A percentile compares a stretch with the other conserved stretches of the same genome.
Conservation (phyloP, 163 green algal genomes). For the Coccomyxa subellipsoidea region DNA sequence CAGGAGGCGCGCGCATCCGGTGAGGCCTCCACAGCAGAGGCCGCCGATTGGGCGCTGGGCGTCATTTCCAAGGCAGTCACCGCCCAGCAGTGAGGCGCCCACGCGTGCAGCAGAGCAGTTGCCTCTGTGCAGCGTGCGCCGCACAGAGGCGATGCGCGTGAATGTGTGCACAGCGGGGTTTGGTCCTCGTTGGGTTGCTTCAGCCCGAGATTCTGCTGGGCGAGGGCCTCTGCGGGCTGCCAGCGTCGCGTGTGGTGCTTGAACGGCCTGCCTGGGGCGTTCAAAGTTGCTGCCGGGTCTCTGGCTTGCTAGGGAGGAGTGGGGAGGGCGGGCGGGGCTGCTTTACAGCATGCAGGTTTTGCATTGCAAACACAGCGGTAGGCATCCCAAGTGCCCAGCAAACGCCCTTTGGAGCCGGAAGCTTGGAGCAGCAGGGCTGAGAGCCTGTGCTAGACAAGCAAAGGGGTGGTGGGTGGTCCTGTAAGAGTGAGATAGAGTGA, state of each 20-base stretch:
- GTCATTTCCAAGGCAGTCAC: conserved; percentile 44
- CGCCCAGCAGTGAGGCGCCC: background rate
- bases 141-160: background rate
- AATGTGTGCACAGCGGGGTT: background rate
- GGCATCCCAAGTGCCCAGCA: background rate
- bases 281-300: background rate
- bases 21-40: conserved; percentile 26
- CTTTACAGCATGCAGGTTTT: no score
- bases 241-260: background rate
- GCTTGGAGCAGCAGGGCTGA: background rate
- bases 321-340: background rate
- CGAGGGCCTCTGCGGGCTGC: background rate
- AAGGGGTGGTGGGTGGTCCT: no score
- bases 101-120: no score
- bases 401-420: background rate
- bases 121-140: background rate
- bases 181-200: background rate
- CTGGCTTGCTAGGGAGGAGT: background rate
- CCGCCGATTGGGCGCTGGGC: conserved; percentile 42
- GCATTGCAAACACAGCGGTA: no score
- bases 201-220: background rate
- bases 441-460: background rate
- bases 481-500: background rate
- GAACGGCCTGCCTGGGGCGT: background rate
- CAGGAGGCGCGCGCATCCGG: conserved; percentile 14